Percentiles rank a stretch among this genome's conserved stretches.
These are phyloP conservation scores for Pleodorina starrii DNA, from an alignment of 139 green algal species.

Conservation along the genomic window DNA sequence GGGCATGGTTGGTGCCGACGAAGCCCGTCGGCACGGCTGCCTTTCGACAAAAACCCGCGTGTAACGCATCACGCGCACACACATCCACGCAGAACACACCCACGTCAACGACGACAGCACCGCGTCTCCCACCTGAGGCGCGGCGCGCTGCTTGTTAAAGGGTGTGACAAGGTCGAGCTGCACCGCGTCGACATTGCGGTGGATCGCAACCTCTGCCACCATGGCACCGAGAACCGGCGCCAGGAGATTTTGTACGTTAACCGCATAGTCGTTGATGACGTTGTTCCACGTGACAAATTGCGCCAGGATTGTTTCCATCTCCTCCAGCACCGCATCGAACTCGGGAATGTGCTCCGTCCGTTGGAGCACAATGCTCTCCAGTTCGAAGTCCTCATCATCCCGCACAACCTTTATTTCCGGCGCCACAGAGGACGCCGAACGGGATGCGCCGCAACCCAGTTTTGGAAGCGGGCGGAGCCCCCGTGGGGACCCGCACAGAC, in stretches of 20 bases:
- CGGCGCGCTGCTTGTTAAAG: conserved; percentile 47
- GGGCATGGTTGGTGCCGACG: no score
- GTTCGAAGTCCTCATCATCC: conserved; percentile 43
- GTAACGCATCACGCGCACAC: no score
- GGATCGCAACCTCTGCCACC: conserved; percentile 19
- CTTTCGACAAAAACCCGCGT: no score
- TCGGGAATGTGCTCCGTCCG: conserved; percentile 40
- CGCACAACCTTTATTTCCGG: conserved; percentile 34
- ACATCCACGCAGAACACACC: no score
- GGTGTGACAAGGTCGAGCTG: conserved; percentile 39
- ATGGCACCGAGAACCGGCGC: conserved; percentile 25
- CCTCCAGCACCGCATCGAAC: conserved; percentile 34
- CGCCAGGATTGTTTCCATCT: conserved; percentile 41
- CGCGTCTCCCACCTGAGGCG: not conserved
- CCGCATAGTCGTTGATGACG: conserved; percentile 48
- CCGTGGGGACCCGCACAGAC: not conserved
- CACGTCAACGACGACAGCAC: no score
- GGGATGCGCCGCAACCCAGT: conserved; percentile 38
- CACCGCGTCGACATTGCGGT: conserved; percentile 25
- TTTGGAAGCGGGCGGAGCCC: conserved; percentile 12
- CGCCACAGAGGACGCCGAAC: not conserved
- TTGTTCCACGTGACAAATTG: conserved; percentile 49
- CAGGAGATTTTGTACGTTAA: conserved; percentile 42
- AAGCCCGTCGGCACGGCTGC: no score
- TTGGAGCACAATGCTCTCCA: conserved; percentile 19